A percentile compares a stretch with the other conserved stretches of the same genome.
These are phyloP conservation scores for Coprinopsis cinerea DNA, from an alignment of 768 basidiomycete species.

Conservation along the genomic window DNA sequence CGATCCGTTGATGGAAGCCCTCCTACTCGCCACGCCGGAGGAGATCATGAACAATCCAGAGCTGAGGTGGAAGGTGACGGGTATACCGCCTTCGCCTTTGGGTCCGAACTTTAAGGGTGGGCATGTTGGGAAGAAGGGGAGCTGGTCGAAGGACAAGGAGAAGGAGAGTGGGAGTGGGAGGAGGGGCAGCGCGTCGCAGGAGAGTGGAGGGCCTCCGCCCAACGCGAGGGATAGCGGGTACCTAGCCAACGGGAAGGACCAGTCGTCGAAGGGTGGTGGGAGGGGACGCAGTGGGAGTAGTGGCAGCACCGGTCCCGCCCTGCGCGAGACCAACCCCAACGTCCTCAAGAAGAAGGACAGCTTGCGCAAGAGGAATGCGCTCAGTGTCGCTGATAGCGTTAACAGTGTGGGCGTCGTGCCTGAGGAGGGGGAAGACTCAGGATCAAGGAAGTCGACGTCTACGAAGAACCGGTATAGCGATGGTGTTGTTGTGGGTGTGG, in stretches of 20 bases:
- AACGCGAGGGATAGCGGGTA: not conserved
- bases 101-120: not conserved
- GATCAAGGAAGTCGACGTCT: too few relatives aligned
- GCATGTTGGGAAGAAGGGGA: not conserved
- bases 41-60: not conserved
- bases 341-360: slow-evolving; percentile 4
- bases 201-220: too few relatives aligned
- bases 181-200: not conserved
- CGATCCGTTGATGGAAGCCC: not conserved
- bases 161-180: not conserved
- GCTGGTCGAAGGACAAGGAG: too few relatives aligned
- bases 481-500: not conserved
- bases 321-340: not conserved
- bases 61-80: not conserved
- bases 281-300: not conserved
- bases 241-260: too few relatives aligned
- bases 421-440: too few relatives aligned
- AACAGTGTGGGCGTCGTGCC: not conserved
- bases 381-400: not conserved
- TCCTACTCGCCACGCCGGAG: not conserved
- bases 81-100: not conserved
- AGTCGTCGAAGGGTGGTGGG: too few relatives aligned
- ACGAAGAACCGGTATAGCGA: not conserved
- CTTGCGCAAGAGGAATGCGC: slow-evolving; percentile 1
- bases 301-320: not conserved